Conservation (phyloP, 1,284 basidiomycete genomes). For the Agaricales sp. region DNA sequence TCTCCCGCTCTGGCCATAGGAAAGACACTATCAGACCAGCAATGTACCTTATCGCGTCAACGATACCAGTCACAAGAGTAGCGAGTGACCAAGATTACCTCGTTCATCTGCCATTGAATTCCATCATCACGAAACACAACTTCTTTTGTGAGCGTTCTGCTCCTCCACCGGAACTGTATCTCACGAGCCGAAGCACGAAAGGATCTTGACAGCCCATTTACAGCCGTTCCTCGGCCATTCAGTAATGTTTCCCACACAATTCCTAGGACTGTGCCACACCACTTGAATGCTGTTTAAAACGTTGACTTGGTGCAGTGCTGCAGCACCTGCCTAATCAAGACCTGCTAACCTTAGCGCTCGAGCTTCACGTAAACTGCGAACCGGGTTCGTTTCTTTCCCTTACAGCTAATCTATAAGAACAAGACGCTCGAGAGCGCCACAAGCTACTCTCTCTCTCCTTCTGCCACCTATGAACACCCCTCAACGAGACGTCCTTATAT, state of each 20-base stretch:
- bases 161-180: background rate
- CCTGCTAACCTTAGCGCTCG: background rate
- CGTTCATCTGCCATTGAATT: background rate
- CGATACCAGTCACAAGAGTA: background rate
- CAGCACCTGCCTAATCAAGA: too few species aligned
- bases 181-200: too few species aligned
- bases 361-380: background rate
- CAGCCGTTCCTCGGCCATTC: constrained; percentile 1
- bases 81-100: background rate
- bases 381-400: too few species aligned
- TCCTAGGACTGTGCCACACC: constrained; percentile 10
- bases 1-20: background rate
- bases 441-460: background rate
- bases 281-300: constrained; percentile 23
- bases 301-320: background rate
- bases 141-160: too few species aligned
- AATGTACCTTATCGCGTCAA: too few species aligned
- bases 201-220: too few species aligned
- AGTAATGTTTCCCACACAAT: constrained; percentile 2
- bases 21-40: background rate
- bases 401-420: too few species aligned
- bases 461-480: background rate
- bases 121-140: background rate
- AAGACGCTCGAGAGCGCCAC: too few species aligned
- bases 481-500: constrained; percentile 32